These are phyloP conservation scores for Pseudogymnoascus sp. DNA, from an alignment of 2,329 filamentous ascomycete species.

Conservation along the genomic window DNA sequence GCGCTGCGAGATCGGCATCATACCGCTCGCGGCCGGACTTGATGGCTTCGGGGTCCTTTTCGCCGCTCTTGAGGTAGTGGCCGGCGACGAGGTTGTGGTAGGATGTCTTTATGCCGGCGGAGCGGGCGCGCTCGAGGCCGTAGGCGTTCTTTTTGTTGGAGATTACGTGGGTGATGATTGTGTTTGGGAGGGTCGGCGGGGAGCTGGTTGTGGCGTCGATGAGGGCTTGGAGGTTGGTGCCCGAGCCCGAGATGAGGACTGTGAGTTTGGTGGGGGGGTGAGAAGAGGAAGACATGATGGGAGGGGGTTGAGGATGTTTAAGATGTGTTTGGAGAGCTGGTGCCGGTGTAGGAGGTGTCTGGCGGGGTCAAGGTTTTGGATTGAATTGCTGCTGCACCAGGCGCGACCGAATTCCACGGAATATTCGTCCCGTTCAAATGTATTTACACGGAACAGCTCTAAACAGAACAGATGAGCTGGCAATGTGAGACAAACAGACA, in stretches of 20 bases:
- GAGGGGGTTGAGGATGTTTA: background rate
- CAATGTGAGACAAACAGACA: background rate
- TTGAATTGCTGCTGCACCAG: background rate
- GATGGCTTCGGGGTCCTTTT: constrained; percentile 34
- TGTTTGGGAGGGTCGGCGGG: constrained; percentile 37
- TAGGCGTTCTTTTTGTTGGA: constrained; percentile 57
- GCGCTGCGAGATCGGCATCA: constrained; percentile 55
- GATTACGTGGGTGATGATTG: constrained; percentile 50
- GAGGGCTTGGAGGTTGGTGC: constrained; percentile 64
- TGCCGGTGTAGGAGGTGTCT: background rate
- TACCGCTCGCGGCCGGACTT: constrained; percentile 49
- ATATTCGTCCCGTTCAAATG: background rate
- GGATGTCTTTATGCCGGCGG: constrained; percentile 50
- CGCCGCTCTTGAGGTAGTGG: constrained; percentile 39
- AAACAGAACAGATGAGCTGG: background rate
- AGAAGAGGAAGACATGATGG: background rate
- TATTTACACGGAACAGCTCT: background rate
- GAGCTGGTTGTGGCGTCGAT: constrained; percentile 30
- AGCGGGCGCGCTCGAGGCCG: constrained; percentile 52
- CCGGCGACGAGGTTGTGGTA: constrained; percentile 61
- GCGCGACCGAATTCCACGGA: background rate
- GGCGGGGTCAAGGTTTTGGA: background rate
- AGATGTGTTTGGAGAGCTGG: too few relatives aligned
- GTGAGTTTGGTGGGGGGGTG: constrained; percentile 33
- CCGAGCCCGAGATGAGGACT: constrained; percentile 58